Evolutionary conservation across 2,329 filamentous ascomycete genomes (phyloP), one percentile per base, ranked within the genome.

Genomic region (Epichloe coenophiala): DNA sequence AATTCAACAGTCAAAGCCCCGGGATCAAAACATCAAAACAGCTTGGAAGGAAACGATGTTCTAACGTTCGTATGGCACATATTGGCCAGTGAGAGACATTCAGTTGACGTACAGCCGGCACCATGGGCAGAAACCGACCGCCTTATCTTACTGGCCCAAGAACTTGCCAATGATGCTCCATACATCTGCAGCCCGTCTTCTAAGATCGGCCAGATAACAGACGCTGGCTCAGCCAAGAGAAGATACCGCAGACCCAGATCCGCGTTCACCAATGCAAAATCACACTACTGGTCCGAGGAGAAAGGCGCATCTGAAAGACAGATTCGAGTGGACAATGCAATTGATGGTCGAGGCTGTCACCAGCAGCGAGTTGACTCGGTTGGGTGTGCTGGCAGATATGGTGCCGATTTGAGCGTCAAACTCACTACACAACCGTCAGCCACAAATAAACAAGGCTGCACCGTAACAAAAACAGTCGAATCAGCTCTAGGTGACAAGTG

Each of bases 61-160:
- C 59, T 67, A 23, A 56, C 60, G 17, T 66, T 63, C 51, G 51
- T 68, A 33, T 61, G 59, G 54, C 49, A 55, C 11, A 58, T 62
- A 27, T 47, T 61, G 23, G 49, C 56, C 5, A 54, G 54, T 15
- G 31, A 51, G 12, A 44, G 49, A 12, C 17, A 47, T 19, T 42
- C 49, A 27, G 13, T 37, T 46, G 39, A 54, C 23, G 36, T 51
- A 37, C 13, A 49, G 40, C 37, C 52, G 6, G 48, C 54, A 17
- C 57, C 61, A 4, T 70, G 67, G 68, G 58, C 53, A 31, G 55
- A 62, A 45, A 70, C 68, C 4, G 68, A 70, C 50, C 59, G 62
- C 27, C 55, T 67, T 19, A 68, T 69, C 47, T 53, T 57, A 23
- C 54, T 56, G 39, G 64, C 62, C 11, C 61, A 59, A 54, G 54